Evolutionary conservation across 75 land plant species (phyloP).

Genomic region (Picea sitchensis): DNA sequence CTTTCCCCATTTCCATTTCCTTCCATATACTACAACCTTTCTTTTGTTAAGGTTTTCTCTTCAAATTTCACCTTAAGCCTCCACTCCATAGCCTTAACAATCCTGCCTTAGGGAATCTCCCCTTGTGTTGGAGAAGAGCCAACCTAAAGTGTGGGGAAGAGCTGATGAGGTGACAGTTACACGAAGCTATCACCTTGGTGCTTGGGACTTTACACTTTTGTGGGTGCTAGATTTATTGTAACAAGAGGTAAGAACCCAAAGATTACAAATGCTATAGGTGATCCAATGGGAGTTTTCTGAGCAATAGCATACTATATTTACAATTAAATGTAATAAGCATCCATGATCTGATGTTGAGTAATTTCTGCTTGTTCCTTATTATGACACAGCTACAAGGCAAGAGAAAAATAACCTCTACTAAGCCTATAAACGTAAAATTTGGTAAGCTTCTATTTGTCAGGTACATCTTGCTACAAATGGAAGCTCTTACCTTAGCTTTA

Average conservation of each 20-base stretch:
- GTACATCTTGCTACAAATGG: neutral
- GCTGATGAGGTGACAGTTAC: too few species aligned
- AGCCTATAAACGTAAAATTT: neutral
- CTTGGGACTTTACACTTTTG: neutral
- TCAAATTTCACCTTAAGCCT: too few species aligned
- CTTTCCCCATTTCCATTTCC: too few species aligned
- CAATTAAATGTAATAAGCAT: neutral
- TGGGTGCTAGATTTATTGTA: neutral
- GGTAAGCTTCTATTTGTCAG: neutral
- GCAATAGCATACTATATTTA: too few species aligned
- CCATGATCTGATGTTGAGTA: neutral
- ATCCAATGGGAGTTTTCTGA: neutral
- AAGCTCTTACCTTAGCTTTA: neutral
- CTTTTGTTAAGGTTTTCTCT: too few species aligned
- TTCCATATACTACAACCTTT: too few species aligned
- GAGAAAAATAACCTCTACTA: neutral
- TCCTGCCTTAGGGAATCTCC: too few species aligned
- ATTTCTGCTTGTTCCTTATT: neutral
- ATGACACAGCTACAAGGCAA: neutral
- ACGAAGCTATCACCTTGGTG: too few species aligned
- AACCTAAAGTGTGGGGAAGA: too few species aligned
- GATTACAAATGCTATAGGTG: neutral
- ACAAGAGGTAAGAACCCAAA: neutral
- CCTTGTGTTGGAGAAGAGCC: too few species aligned
- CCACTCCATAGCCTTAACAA: too few species aligned